Evolutionary conservation across 2,329 filamentous ascomycete species (phyloP), one percentile per base, ranked within the genome.

Genomic region (Claviceps digitariae): DNA sequence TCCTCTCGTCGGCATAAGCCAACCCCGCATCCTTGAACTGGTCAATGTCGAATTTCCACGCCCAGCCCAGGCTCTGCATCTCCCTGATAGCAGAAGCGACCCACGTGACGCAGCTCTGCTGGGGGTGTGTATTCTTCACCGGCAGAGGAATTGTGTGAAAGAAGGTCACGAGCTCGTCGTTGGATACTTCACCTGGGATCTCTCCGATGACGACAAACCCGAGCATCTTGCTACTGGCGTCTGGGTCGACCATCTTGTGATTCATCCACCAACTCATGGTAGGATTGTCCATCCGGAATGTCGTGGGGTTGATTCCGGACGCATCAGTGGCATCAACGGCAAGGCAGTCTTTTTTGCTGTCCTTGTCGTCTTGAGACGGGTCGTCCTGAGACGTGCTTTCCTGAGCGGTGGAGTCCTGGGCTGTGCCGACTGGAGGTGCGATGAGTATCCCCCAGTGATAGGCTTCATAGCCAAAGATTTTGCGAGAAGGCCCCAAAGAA

Each of bases 91-190:
- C 64, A 55, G 61, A 53, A 23, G 57, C 50, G n/a, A 50, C 55
- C 65, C 66, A 67, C 13, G 64, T 64, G 49, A 67, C 64, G n/a
- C 65, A 67, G 54, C 64, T 67, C 55, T 68, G 63, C 44, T 67
- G 66, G 0, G 64, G 66, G 49, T 67, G 47, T 17, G 53, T 64
- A 23, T 67, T 63, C 55, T 65, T 68, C 0, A 59, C 54, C 1
- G 66, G 66, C 2, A 65, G 48, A 17, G 59, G 62, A 34, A 68
- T 51, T 10, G 12, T 29, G 1, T 40, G 49, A 21, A 67, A 63
- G 8, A 67, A 50, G 0, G 38, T 52, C 2, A n/a, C 17, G 7
- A 68, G 49, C 21, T 64, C 57, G 15, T 52, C 49, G 3, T 20
- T 52, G 1, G 61, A 58, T 1, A 60, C 23, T 1, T 34, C 50